Base-by-base conservation (phyloP, 2,329 filamentous ascomycete genomes). In the Teratosphaeriaceae sp. region DNA sequence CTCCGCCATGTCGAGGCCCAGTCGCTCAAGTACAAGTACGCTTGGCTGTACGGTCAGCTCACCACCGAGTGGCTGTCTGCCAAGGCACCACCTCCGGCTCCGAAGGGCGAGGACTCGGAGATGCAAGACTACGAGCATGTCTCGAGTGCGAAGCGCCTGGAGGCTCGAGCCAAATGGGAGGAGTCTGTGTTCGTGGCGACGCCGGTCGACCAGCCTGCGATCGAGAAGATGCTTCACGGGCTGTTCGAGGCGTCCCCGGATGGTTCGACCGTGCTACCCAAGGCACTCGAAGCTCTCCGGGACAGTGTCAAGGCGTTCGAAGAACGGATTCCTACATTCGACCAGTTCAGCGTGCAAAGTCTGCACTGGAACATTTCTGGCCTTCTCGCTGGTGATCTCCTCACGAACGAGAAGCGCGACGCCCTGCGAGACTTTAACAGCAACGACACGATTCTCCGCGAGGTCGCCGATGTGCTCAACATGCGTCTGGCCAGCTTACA, bases 11-110 rank as follows among this genome's bases (percentile, higher is more conserved):
- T 39, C 9, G 37, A 39, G 23, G n/a, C 18, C 9, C 37, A 39
- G 37, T 39, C 37, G 23, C 24, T 39, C 13, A 39, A 39, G 37
- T 39, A 18, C 16, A 39, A 22, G 22, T 39, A 39, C 24, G 37
- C 37, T 29, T 39, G n/a, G 18, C 23, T 39, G 5, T 39, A 39
- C 29, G 37, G 37, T 11, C 37, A 39, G 37, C 37, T 39, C 13
- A 39, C 37, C 21, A 39, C 37, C n/a, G 37, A 39, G 24, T 39
- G 37, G 37, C 37, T 39, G 3, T 15, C 22, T 29, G 24, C 23
- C 23, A 39, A 39, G 24, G 24, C 23, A 13, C 23, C 23, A 11
- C 23, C 22, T 12, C 4, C 13, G 15, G 22, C 13, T 4, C 9
- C 18, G 3, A 39, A 29, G 15, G 23, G 8, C 6, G 37, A 39